Base-by-base conservation (phyloP, 1,284 basidiomycete species). In the Mrakiaceae sp. region DNA sequence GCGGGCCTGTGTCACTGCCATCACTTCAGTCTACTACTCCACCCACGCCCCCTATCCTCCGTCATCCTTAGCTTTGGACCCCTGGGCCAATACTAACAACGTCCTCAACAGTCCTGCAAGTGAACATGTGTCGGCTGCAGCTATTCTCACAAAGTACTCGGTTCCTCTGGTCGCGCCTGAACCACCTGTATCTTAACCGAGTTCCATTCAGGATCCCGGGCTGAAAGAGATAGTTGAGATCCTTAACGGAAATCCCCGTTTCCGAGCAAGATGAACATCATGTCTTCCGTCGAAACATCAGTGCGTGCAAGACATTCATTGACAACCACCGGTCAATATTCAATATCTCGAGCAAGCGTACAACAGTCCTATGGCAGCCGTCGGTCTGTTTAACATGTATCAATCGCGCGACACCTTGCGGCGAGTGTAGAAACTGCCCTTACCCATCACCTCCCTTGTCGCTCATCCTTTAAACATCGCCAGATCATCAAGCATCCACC, bases 211-310 rank as follows among this genome's bases (percentile, higher is more conserved):
- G 7, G 40, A 39, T 11, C 42, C 50, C 7, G 55, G 57, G 42
- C 39, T 65, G 51, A 65, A 50, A 12, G 63, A 64, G n/a, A 64
- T 64, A 58, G 58, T 64, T 5, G 63, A 56, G 54, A 60, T 64
- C n/a, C 52, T 64, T 12, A 58, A 55, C 51, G 63, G 40, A 16
- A 52, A 60, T 8, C 58, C 27, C 52, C 53, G 47, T 11, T 61
- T 2, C 51, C 58, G 27, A 27, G 27, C 27, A 27, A 27, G 27
- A 27, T 27, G 27, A 27, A 27, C 27, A 27, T 27, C 27, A 27
- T 27, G 27, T 27, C 27, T 27, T 27, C 27, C 27, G 27, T 27
- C 27, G 27, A 27, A 27, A 27, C 27, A 27, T 27, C 27, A 27
- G 27, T 27, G 27, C 27, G 27, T 27, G 27, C 27, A 27, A 27